A percentile compares a stretch with the other conserved stretches of the same genome.
These are phyloP conservation scores for Xanthoceras sorbifolium DNA, from an alignment of 345 rosid genomes.

Conservation along the genomic window DNA sequence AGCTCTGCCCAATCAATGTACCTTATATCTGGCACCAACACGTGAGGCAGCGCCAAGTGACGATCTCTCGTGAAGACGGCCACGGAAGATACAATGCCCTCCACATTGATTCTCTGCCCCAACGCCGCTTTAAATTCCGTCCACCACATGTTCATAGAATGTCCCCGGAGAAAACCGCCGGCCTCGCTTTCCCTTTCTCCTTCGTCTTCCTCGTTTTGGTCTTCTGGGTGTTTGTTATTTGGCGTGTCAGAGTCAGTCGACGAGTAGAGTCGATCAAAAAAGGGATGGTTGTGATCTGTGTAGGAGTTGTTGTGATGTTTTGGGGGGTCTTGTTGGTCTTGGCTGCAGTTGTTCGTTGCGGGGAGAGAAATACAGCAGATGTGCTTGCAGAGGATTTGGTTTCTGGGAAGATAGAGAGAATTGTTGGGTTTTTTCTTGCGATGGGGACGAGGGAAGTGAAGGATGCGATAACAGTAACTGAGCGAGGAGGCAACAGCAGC, in stretches of 20 bases:
- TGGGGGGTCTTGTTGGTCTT: constrained; percentile 23
- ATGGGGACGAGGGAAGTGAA: constrained; percentile 12
- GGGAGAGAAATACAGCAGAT: constrained; percentile 36
- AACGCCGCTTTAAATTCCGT: constrained; percentile 79
- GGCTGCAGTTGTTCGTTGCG: constrained; percentile 43
- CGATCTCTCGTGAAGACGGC: constrained; percentile 59
- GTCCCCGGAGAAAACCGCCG: constrained; percentile 12
- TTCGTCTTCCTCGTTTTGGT: constrained; percentile 28
- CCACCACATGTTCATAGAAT: constrained; percentile 96
- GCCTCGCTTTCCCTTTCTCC: constrained; percentile 19
- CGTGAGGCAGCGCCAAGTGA: constrained; percentile 79
- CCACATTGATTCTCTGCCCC: constrained; percentile 87
- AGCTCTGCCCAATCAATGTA: constrained; percentile 86
- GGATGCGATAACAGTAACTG: constrained; percentile 26
- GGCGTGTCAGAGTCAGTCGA: constrained; percentile 26
- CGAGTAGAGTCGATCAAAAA: constrained; percentile 44
- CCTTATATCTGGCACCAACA: constrained; percentile 68
- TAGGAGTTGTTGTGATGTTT: constrained; percentile 18
- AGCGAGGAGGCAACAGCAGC: constrained; percentile 39
- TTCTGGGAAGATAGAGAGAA: constrained; percentile 31
- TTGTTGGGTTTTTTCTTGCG: constrained; percentile 32
- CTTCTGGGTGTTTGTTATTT: constrained; percentile 37
- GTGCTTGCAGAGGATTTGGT: constrained; percentile 28
- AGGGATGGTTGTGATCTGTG: constrained; percentile 28
- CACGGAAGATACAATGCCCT: constrained; percentile 73